Evolutionary conservation across 768 basidiomycete species (phyloP).

Genomic region (Leccinellum rugosiceps): DNA sequence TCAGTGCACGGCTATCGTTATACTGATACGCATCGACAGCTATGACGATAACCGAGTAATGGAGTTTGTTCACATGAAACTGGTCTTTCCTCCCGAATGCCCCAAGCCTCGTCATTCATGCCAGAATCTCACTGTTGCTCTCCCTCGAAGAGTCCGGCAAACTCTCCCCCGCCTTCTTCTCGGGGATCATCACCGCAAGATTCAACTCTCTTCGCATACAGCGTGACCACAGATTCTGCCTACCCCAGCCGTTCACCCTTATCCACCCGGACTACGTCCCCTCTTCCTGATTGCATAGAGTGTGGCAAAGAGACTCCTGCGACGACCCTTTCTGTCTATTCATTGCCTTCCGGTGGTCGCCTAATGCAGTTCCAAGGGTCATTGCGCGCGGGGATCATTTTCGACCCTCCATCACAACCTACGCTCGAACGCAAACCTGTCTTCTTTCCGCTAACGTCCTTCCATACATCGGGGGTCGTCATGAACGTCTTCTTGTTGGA

Average conservation of each 20-base stretch:
- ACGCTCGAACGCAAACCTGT: conserved; percentile 34
- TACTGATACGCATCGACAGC: conserved; percentile 29
- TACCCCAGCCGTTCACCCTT: conserved; percentile 21
- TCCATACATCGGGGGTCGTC: conserved; percentile 63
- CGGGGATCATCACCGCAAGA: conserved; percentile 26
- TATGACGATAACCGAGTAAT: conserved; percentile 62
- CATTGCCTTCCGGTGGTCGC: conserved; percentile 4
- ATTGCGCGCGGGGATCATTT: conserved; percentile 6
- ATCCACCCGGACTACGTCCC: conserved; percentile 20
- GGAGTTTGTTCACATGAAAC: conserved; percentile 69
- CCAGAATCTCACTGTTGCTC: conserved; percentile 15
- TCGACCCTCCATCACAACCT: conserved; percentile 13
- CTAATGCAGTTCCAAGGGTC: neutral
- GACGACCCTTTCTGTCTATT: conserved; percentile 1
- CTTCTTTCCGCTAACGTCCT: conserved; percentile 60
- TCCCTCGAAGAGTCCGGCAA: conserved; percentile 26
- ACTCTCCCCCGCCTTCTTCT: conserved; percentile 28
- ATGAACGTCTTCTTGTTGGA: conserved; percentile 79
- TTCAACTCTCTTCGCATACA: conserved; percentile 15
- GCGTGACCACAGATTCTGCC: conserved; percentile 4
- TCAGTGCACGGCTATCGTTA: neutral
- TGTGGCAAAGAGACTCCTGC: conserved; percentile 14
- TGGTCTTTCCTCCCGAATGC: conserved; percentile 52
- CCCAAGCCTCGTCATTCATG: conserved; percentile 10
- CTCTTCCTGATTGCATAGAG: conserved; percentile 18